phyloP scores from a whole-genome alignment of 108 stramenopile species.

The Stephanodiscus minutulus region DNA sequence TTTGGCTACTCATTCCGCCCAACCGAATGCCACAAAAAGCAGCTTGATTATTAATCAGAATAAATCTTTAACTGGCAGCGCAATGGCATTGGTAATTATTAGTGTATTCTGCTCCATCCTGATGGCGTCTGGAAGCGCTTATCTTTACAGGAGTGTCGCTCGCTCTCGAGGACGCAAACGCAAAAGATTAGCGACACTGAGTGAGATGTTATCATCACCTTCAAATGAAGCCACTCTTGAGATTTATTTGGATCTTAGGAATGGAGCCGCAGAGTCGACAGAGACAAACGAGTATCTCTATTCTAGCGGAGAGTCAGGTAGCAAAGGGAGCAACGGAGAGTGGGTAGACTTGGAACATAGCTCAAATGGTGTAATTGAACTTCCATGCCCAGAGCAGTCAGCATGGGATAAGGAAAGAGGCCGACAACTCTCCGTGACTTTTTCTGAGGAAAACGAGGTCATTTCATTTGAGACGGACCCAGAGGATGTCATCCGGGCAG shows the following conservation, averaged over 20 bases:
- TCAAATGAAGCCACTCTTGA: background rate
- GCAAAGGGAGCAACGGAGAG: background rate
- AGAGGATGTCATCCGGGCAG: background rate
- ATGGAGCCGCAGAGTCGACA: background rate
- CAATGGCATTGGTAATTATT: slow-evolving; percentile 24
- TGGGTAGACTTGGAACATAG: slow-evolving; percentile 15
- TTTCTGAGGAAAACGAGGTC: background rate
- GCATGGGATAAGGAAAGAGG: no score
- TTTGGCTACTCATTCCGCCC: background rate
- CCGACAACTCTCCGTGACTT: no score
- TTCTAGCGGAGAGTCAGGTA: background rate
- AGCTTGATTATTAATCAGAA: slow-evolving; percentile 12
- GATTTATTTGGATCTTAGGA: background rate
- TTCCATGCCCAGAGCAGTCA: background rate
- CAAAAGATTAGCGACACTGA: background rate
- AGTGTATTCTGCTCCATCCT: slow-evolving; percentile 20
- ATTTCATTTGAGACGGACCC: background rate
- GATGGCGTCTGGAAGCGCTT: slow-evolving; percentile 20
- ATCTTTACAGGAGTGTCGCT: slow-evolving; percentile 19
- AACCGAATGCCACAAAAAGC: slow-evolving; percentile 6
- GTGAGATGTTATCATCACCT: slow-evolving; percentile 15
- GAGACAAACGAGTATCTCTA: background rate
- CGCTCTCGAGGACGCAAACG: background rate
- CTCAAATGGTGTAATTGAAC: background rate
- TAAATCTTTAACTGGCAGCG: background rate